These are phyloP conservation scores for Shiraia bambusicola DNA, from an alignment of 2,329 filamentous ascomycete species.

Conservation along the genomic window DNA sequence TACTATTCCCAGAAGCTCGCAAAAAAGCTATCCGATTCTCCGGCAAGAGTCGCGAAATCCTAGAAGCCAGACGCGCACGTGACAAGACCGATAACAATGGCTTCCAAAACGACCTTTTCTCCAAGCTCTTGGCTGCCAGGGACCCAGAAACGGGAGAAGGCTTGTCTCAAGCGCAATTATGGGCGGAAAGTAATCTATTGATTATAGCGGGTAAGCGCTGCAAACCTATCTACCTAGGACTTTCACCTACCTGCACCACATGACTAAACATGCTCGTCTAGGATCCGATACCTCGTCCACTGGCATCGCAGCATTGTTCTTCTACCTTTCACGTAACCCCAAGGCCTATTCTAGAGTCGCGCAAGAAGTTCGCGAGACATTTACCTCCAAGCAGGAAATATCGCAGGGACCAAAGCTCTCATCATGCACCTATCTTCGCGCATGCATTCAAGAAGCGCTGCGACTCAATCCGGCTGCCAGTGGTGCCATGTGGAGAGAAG, in stretches of 20 bases:
- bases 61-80: no score
- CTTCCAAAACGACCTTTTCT: slow-evolving; percentile 42
- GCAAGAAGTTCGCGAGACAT: slow-evolving; percentile 17
- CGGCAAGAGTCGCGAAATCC: no score
- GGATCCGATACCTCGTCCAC: slow-evolving; percentile 3
- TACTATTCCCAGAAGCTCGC: slow-evolving; percentile 1
- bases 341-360: slow-evolving; percentile 14
- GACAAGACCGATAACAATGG: slow-evolving; percentile 12
- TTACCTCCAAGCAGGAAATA: slow-evolving; percentile 19
- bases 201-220: slow-evolving; percentile 5
- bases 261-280: no score
- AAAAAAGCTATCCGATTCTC: no score
- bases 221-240: no score
- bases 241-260: no score
- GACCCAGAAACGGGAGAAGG: slow-evolving; percentile 40
- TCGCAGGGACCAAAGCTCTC: slow-evolving; percentile 10
- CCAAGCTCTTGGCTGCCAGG: slow-evolving; percentile 42
- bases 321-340: slow-evolving; percentile 42
- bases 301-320: slow-evolving; percentile 17
- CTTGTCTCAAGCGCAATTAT: slow-evolving; percentile 8
- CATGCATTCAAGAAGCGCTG: slow-evolving; percentile 31
- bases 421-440: slow-evolving; percentile 19
- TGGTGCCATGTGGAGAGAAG: slow-evolving; percentile 15
- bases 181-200: slow-evolving; percentile 16
- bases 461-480: slow-evolving; percentile 23